Conservation (phyloP, 108 stramenopile species). For the Cyclostephanos invisitatus region DNA sequence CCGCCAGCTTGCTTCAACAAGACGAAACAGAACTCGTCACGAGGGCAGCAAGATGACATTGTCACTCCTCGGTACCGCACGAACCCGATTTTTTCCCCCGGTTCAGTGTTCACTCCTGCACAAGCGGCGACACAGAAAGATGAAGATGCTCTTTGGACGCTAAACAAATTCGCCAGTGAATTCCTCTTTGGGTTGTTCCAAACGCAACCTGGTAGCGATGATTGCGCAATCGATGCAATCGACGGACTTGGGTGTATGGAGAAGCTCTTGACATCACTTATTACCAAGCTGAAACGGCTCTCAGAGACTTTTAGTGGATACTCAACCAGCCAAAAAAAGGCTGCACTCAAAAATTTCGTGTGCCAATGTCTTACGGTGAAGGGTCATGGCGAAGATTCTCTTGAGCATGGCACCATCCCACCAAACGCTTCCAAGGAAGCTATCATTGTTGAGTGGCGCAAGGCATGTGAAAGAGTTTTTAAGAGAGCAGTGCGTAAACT, state of each 20-base stretch:
- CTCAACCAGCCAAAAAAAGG: conserved; percentile 8
- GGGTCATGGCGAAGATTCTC: conserved; percentile 64
- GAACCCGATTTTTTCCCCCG: conserved; percentile 29
- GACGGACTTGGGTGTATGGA: conserved; percentile 20
- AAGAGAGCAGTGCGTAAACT: conserved; percentile 54
- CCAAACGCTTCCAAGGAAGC: conserved; percentile 16
- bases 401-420: conserved; percentile 29
- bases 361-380: conserved; percentile 48
- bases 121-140: conserved; percentile 1
- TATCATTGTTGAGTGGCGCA: conserved; percentile 68
- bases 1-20: conserved; percentile 74
- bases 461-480: conserved; percentile 77
- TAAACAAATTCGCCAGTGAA: conserved; percentile 40
- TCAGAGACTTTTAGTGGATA: conserved; percentile 2
- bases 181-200: conserved; percentile 34
- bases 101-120: conserved; percentile 29
- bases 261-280: conserved; percentile 26
- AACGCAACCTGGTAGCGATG: neutral
- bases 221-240: conserved; percentile 11
- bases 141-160: conserved; percentile 35
- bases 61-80: conserved; percentile 12
- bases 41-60: neutral
- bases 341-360: conserved; percentile 30
- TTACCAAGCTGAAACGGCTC: conserved; percentile 33
- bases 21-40: conserved; percentile 1